Percentiles rank a stretch among this genome's conserved stretches.
Conservation (phyloP, 2,329 filamentous ascomycete species). For the Juglanconis juglandina region DNA sequence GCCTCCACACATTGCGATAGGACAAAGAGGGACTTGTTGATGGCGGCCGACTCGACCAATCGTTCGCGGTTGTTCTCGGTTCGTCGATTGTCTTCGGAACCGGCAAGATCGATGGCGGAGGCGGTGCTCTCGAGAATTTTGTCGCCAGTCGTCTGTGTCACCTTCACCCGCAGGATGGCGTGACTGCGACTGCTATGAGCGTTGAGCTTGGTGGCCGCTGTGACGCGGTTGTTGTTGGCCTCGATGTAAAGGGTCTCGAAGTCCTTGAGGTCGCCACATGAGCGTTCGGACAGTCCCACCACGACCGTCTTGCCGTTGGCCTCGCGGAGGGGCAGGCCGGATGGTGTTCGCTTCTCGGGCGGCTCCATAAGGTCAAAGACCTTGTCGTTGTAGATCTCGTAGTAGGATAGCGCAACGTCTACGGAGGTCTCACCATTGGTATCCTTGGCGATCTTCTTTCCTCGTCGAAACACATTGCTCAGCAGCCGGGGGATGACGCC, state of each 20-base stretch:
- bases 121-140: constrained; percentile 74
- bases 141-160: constrained; percentile 71
- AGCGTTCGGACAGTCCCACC: constrained; percentile 77
- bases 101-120: constrained; percentile 90
- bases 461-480: constrained; percentile 79
- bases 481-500: constrained; percentile 84
- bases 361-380: constrained; percentile 88
- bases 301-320: constrained; percentile 85
- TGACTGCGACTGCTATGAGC: constrained; percentile 87
- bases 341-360: constrained; percentile 77
- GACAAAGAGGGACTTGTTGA: constrained; percentile 96
- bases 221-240: constrained; percentile 85
- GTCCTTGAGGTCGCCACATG: constrained; percentile 81
- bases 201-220: constrained; percentile 87
- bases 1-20: constrained; percentile 93
- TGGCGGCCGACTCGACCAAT: constrained; percentile 90
- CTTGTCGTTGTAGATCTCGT: constrained; percentile 96
- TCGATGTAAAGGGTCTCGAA: constrained; percentile 89
- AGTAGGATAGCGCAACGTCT: constrained; percentile 78
- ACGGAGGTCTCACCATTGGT: constrained; percentile 67
- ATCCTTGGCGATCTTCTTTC: constrained; percentile 82
- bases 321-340: constrained; percentile 78
- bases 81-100: constrained; percentile 90
- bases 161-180: constrained; percentile 85
- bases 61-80: constrained; percentile 93